Conservation (phyloP, 495 filamentous ascomycete genomes). For the Penicillium nucicola region DNA sequence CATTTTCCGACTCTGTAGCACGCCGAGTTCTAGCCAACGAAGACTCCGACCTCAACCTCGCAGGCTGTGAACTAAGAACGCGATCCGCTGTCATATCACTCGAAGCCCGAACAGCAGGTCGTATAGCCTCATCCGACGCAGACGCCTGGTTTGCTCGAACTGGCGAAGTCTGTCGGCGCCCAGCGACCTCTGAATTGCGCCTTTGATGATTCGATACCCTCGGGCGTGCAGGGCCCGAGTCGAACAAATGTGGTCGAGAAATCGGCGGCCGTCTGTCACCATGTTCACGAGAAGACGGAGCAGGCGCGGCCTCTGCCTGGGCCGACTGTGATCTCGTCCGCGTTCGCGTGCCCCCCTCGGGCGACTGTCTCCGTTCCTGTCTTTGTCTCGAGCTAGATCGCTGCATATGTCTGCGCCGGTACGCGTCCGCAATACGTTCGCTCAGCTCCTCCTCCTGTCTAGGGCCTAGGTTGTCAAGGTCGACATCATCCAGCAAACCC, state of each 20-base stretch:
- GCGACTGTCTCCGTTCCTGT: slow-evolving; percentile 21
- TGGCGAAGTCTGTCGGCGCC: slow-evolving; percentile 37
- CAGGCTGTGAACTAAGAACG: slow-evolving; percentile 26
- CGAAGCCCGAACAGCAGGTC: slow-evolving; percentile 37
- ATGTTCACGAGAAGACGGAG: slow-evolving; percentile 10
- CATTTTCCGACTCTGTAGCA: slow-evolving; percentile 35
- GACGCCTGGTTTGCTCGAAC: slow-evolving; percentile 31
- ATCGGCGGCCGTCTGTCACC: slow-evolving; percentile 45
- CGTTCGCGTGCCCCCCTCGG: slow-evolving; percentile 22
- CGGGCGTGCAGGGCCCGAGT: slow-evolving; percentile 35
- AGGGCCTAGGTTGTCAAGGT: slow-evolving; percentile 75
- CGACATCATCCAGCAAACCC: slow-evolving; percentile 79
- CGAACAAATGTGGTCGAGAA: slow-evolving; percentile 54
- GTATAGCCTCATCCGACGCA: slow-evolving; percentile 34
- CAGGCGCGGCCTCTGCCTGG: slow-evolving; percentile 19
- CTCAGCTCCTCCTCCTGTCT: slow-evolving; percentile 81
- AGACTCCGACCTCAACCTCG: slow-evolving; percentile 23
- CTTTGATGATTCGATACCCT: slow-evolving; percentile 36
- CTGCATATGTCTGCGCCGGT: slow-evolving; percentile 62
- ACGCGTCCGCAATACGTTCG: slow-evolving; percentile 83
- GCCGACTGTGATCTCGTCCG: slow-evolving; percentile 34
- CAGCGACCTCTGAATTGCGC: slow-evolving; percentile 46
- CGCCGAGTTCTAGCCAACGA: slow-evolving; percentile 30
- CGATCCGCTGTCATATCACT: slow-evolving; percentile 43
- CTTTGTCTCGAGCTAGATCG: slow-evolving; percentile 31